These are phyloP conservation scores for Leishmania martiniquensis DNA, from an alignment of 208 protist species.

Conservation along the genomic window DNA sequence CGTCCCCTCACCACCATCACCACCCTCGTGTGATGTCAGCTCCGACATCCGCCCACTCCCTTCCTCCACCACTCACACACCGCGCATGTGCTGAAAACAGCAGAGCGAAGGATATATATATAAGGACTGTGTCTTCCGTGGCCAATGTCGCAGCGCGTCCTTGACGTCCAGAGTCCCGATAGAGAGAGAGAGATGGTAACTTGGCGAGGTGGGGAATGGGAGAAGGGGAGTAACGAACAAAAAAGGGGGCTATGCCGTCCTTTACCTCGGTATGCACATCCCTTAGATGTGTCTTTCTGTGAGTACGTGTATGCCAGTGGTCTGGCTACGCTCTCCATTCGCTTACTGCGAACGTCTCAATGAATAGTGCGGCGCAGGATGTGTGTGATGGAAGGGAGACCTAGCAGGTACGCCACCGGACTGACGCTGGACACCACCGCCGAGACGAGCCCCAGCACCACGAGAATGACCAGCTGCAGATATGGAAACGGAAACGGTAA, in stretches of 20 bases:
- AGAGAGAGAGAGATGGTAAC: background rate
- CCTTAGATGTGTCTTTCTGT: background rate
- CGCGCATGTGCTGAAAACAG: too few relatives aligned
- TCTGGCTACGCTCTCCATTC: background rate
- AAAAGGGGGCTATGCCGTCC: too few relatives aligned
- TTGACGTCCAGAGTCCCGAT: background rate
- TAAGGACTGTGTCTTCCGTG: too few relatives aligned
- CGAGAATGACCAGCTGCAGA: slow-evolving; percentile 56
- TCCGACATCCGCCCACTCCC: too few relatives aligned
- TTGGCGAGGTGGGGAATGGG: too few relatives aligned
- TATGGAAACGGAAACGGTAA: slow-evolving; percentile 93
- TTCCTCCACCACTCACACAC: background rate
- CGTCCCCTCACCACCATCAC: too few relatives aligned
- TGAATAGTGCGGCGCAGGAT: slow-evolving; percentile 62
- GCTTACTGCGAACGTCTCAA: background rate
- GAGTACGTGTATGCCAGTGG: background rate
- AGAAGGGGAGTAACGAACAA: background rate
- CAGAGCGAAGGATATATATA: too few relatives aligned
- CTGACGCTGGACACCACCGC: slow-evolving; percentile 59
- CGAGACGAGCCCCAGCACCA: slow-evolving; percentile 49
- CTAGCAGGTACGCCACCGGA: slow-evolving; percentile 57
- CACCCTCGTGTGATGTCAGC: too few relatives aligned
- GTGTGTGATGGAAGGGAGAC: slow-evolving; percentile 57
- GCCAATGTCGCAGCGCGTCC: background rate
- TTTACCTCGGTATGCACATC: background rate